Evolutionary conservation across 2,329 filamentous ascomycete species (phyloP).

Genomic region (Talaromyces islandicus): DNA sequence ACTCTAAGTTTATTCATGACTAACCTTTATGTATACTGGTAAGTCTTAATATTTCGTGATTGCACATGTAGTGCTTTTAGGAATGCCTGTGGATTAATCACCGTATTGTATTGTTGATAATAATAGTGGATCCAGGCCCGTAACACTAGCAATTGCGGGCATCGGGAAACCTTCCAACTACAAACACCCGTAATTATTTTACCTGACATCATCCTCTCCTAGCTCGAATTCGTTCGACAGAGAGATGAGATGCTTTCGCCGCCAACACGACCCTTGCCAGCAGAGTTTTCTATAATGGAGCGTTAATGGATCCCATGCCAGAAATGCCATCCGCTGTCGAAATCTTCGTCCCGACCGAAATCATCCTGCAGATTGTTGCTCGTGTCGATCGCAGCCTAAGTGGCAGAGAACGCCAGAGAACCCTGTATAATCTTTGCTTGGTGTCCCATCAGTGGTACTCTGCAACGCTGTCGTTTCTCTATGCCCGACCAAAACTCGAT

Average conservation of each 20-base stretch:
- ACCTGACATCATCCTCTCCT: background rate
- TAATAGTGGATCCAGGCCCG: no score
- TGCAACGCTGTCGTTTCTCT: conserved; percentile 46
- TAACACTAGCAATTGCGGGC: no score
- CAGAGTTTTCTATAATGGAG: conserved; percentile 7
- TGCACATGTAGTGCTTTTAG: no score
- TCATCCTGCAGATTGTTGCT: conserved; percentile 9
- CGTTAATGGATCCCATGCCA: conserved; percentile 6
- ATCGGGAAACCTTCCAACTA: no score
- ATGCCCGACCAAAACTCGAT: conserved; percentile 46
- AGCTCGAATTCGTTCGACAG: background rate
- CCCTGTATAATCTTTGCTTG: conserved; percentile 48
- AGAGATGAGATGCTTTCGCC: background rate
- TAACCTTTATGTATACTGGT: no score
- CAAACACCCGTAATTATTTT: background rate
- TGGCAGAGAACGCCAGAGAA: conserved; percentile 34
- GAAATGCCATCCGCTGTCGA: background rate
- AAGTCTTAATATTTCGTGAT: no score
- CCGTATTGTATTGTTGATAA: no score
- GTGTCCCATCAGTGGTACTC: conserved; percentile 54
- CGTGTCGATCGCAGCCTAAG: conserved; percentile 5
- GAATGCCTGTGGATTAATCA: no score
- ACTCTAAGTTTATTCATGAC: no score
- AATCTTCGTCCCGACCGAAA: conserved; percentile 10
- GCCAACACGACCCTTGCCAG: background rate